phyloP scores from a whole-genome alignment of 2,329 filamentous ascomycete species.

The Ascochyta viciae-villosae region DNA sequence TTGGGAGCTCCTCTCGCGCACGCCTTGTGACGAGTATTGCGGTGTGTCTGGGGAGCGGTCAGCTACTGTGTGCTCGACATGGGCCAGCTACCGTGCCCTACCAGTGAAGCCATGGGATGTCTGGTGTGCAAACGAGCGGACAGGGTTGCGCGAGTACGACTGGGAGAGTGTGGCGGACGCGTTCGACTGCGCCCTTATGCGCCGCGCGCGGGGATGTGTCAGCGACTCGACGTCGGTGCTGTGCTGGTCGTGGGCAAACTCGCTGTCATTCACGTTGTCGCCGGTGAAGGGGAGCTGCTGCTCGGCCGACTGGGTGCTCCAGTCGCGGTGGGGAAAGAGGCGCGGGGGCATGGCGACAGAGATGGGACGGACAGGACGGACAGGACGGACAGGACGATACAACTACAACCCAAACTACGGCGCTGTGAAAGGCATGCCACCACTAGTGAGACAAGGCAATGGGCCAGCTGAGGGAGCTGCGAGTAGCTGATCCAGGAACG shows the following conservation, averaged over 20 bases:
- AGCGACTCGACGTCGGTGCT: constrained; percentile 32
- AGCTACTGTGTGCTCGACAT: neutral
- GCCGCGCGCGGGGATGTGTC: constrained; percentile 35
- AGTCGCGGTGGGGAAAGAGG: constrained; percentile 14
- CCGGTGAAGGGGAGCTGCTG: constrained; percentile 41
- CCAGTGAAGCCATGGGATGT: constrained; percentile 67
- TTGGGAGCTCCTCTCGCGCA: constrained; percentile 87
- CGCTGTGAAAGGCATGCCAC: constrained; percentile 9
- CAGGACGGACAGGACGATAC: no score
- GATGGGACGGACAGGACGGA: no score
- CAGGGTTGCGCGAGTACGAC: constrained; percentile 62
- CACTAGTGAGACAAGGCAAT: constrained; percentile 6
- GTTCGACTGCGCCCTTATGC: constrained; percentile 36
- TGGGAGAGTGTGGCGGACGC: constrained; percentile 32
- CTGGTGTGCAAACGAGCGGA: constrained; percentile 74
- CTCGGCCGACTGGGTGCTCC: constrained; percentile 14
- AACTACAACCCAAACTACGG: neutral
- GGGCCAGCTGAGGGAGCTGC: neutral
- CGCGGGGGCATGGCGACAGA: constrained; percentile 11
- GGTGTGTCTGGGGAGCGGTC: constrained; percentile 65
- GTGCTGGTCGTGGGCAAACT: constrained; percentile 31
- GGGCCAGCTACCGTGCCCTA: constrained; percentile 42
- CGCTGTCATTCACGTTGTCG: constrained; percentile 39
- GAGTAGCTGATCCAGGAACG: neutral
- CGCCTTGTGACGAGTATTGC: constrained; percentile 75